Evolutionary conservation across 1,139 yeast species (phyloP), one percentile per base, ranked within the genome.

Genomic region (Zygosaccharomyces pseudobailii): DNA sequence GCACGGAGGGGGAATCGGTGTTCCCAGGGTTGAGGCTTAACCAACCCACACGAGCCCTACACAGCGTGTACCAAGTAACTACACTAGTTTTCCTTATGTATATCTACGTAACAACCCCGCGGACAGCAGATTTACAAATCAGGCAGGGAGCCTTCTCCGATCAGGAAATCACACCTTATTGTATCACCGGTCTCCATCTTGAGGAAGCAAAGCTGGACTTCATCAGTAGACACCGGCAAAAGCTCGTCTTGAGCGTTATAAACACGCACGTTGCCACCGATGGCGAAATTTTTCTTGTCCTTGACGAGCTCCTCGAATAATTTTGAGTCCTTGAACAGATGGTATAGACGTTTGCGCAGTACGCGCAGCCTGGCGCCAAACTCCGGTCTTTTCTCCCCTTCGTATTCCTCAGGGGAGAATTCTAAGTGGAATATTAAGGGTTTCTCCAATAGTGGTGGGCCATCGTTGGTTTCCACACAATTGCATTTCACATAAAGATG

Each of bases 321-420:
- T 5, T 71, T 70, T 0, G 87, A 79, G 9, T 75, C 76, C 47
- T 74, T 72, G 53, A 84, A 76, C 48, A 84, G 70, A 36, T 69
- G 64, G 39, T 79, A 69, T 2, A 80, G 66, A 56, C 79, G 82
- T 2, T 67, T 57, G 50, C 89, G 73, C 49, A 87, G 71, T 54
- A 82, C 81, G 23, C 71, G 74, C 23, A 89, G 72, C 8, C 84
- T 78, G 6, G 89, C 79, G 0, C 95, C 95, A 55, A 73, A 76
- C 46, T 84, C 90, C 1, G 84, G 84, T 50, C 82, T 77, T 36
- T 66, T 54, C 64, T 74, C 69, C 63, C 75, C 49, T 51, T 72
- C 80, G 58, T 72, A 79, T 59, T 88, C 96, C 54, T 84, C 94
- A 0, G 90, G 89, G 38, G 87, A 78, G 65, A 88, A 87, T 59